A percentile compares a stretch with the other conserved stretches of the same genome.
phyloP scores from a whole-genome alignment of 345 rosid species.

The Boechera divaricarpa region DNA sequence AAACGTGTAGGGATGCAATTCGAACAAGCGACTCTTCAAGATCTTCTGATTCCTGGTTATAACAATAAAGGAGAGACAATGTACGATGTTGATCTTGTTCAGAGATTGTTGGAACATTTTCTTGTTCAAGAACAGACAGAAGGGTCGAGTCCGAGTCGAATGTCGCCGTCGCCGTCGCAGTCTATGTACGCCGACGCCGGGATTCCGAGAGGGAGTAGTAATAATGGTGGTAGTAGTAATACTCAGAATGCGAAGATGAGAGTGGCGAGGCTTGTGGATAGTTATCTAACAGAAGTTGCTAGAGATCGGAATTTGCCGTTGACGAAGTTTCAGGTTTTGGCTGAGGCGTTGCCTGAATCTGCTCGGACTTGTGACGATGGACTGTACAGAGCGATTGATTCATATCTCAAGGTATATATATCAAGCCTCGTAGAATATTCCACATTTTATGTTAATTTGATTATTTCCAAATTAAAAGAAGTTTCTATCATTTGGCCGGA shows the following conservation, averaged over 20 bases:
- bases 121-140: conserved; percentile 92
- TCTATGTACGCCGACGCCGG: conserved; percentile 52
- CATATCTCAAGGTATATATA: conserved; percentile 75
- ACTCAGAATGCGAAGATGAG: conserved; percentile 82
- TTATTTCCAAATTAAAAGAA: neutral
- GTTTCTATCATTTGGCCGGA: neutral
- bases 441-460: neutral
- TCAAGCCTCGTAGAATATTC: neutral
- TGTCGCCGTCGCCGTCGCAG: conserved; percentile 59
- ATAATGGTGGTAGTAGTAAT: conserved; percentile 41
- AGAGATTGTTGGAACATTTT: conserved; percentile 92
- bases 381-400: conserved; percentile 95
- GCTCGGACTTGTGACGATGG: conserved; percentile 98
- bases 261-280: conserved; percentile 98
- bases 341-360: conserved; percentile 95
- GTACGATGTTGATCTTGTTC: conserved; percentile 93
- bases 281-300: conserved; percentile 97
- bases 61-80: conserved; percentile 66
- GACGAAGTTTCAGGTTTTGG: conserved; percentile 91
- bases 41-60: conserved; percentile 78
- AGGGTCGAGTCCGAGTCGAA: conserved; percentile 73
- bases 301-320: conserved; percentile 82
- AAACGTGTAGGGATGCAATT: conserved; percentile 97
- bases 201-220: conserved; percentile 60
- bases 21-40: conserved; percentile 87